Conservation (phyloP, 371 early-diverging fungal species). For the Entomophthora muscae region DNA sequence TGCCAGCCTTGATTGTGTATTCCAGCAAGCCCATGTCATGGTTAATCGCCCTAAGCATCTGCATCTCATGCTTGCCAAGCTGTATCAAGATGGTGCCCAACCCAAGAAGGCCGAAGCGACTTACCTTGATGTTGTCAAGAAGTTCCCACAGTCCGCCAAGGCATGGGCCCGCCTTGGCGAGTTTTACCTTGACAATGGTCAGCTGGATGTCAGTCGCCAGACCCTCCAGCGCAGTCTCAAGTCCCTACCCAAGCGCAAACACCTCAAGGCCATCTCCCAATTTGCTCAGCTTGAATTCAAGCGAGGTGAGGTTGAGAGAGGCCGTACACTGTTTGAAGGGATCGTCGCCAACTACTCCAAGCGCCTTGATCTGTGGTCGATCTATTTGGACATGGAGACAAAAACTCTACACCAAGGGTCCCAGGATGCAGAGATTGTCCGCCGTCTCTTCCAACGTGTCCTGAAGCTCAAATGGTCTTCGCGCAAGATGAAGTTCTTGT, state of each 20-base stretch:
- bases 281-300: slow-evolving; percentile 92
- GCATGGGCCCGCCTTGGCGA: slow-evolving; percentile 75
- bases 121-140: slow-evolving; percentile 55
- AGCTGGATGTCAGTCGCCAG: slow-evolving; percentile 25
- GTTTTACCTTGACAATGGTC: slow-evolving; percentile 55
- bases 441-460: slow-evolving; percentile 78
- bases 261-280: slow-evolving; percentile 45
- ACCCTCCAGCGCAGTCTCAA: slow-evolving; percentile 51
- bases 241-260: slow-evolving; percentile 72
- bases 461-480: slow-evolving; percentile 72
- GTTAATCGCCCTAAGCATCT: slow-evolving; percentile 75
- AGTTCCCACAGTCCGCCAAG: slow-evolving; percentile 72
- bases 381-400: slow-evolving; percentile 91
- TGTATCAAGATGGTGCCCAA: slow-evolving; percentile 74
- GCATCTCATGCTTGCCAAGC: slow-evolving; percentile 65
- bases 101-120: slow-evolving; percentile 48
- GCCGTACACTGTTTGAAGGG: slow-evolving; percentile 90
- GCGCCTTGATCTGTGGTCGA: slow-evolving; percentile 83
- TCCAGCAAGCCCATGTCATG: slow-evolving; percentile 55
- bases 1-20: slow-evolving; percentile 52
- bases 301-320: slow-evolving; percentile 83
- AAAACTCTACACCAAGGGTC: slow-evolving; percentile 35
- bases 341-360: slow-evolving; percentile 81
- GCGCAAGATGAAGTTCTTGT: slow-evolving; percentile 95
- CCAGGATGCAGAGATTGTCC: slow-evolving; percentile 14